These are phyloP conservation scores for Pelargonium cotyledonis DNA, from an alignment of 441 rosid species.

Conservation along the genomic window DNA sequence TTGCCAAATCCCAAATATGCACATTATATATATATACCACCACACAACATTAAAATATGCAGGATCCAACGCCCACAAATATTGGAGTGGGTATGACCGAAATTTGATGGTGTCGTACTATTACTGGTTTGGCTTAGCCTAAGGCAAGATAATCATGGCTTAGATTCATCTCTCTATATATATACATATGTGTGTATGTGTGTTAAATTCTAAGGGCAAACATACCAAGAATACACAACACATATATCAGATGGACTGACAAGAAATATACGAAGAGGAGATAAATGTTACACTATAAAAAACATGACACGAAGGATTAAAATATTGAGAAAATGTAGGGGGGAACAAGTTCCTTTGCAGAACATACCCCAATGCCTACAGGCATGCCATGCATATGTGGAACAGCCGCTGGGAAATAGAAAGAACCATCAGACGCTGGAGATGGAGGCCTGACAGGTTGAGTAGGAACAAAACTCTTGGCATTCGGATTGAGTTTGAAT, in stretches of 20 bases:
- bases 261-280: background rate
- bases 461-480: conserved; percentile 75
- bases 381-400: conserved; percentile 74
- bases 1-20: too few species aligned
- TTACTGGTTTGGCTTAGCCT: too few species aligned
- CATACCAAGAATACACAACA: background rate
- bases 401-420: conserved; percentile 50
- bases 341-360: background rate
- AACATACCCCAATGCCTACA: conserved; percentile 70
- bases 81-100: too few species aligned
- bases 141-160: too few species aligned
- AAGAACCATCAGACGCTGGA: conserved; percentile 58
- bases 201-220: background rate
- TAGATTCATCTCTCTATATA: background rate
- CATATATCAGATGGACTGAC: background rate
- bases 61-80: too few species aligned
- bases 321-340: too few species aligned
- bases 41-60: too few species aligned
- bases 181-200: background rate
- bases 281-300: too few species aligned
- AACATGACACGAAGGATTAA: too few species aligned
- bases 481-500: conserved; percentile 89
- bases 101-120: too few species aligned
- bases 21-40: too few species aligned
- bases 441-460: conserved; percentile 63